Evolutionary conservation across 768 basidiomycete species (phyloP).

Genomic region (Phallus indusiatus): DNA sequence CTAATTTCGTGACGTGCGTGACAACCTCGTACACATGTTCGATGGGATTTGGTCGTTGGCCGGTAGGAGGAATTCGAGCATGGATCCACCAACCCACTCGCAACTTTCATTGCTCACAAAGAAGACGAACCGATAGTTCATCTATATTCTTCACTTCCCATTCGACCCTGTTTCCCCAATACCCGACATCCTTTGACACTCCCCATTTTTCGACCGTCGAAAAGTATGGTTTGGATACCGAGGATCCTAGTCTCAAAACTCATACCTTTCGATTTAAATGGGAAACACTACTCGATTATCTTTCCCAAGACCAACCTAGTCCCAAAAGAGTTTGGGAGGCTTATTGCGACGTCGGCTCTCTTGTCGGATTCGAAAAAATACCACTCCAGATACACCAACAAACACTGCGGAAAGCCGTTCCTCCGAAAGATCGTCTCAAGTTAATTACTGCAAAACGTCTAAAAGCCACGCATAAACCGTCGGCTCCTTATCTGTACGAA

Average conservation of each 20-base stretch:
- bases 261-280: conserved; percentile 15
- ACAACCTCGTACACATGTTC: neutral
- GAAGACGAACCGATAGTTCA: neutral
- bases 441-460: conserved; percentile 32
- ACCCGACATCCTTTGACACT: neutral
- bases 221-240: neutral
- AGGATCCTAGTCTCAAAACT: neutral
- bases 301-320: conserved; percentile 25
- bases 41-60: neutral
- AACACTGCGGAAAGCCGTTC: conserved; percentile 60
- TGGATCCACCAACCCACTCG: neutral
- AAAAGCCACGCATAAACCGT: conserved; percentile 26
- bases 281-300: conserved; percentile 17
- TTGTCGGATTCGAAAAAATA: conserved; percentile 37
- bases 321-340: conserved; percentile 52
- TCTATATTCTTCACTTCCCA: neutral
- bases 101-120: neutral
- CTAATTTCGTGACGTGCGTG: too few relatives aligned
- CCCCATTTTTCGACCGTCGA: neutral
- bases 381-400: conserved; percentile 60
- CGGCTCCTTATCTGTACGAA: conserved; percentile 48
- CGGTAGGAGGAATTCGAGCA: neutral
- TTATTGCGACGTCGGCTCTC: conserved; percentile 49
- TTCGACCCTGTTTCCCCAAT: neutral
- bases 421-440: conserved; percentile 37